Evolutionary conservation across 176 grass and related monocot species (phyloP), one percentile per base, ranked within the genome.

Genomic region (Zea luxurians): DNA sequence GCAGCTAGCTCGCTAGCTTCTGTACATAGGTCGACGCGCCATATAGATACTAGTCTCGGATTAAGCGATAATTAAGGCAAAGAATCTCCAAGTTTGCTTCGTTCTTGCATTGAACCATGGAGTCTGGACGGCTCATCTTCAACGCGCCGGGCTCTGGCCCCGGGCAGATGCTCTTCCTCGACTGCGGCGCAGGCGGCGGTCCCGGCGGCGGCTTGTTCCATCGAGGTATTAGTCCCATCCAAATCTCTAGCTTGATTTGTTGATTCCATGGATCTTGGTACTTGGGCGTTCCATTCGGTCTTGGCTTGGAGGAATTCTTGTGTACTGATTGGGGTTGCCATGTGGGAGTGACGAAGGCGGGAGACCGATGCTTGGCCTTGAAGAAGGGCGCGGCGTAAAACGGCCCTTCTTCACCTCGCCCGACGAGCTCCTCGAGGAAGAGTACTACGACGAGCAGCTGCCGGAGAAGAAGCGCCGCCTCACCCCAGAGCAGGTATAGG

Each of bases 391-490:
- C 48, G 78, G 86, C 71, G 65, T 82, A 10, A 92, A 92, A 81
- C 86, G 91, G 65, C 89, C 92, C 86, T 98, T 98, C 74, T 94
- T 93, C 83, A 98, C 95, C 73, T 86, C 91, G 13, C 89, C 95
- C 50, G 91, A 98, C 61, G 95, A 98, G 44, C 80, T 94, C 11
- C 61, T 98, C 13, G 95, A 98, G 50, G 95, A 94, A 74, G 95
- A 94, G 62, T 94, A 98, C 77, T 98, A 98, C 75, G 95, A 98
- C 84, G 95, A 98, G 84, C 95, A 98, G 81, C 86, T 90, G 50
- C 91, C 95, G 21, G 95, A 92, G 78, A 98, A 98, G 87, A 98
- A 98, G 87, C 91, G 95, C 37, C 95, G 95, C 54, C 95, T 98
- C 83, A 90, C 91, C 2, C 87, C 91, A 20, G 91, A 98, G 80